These are phyloP conservation scores for Tuber umbilicatum DNA, from an alignment of 495 filamentous ascomycete genomes.

Conservation along the genomic window DNA sequence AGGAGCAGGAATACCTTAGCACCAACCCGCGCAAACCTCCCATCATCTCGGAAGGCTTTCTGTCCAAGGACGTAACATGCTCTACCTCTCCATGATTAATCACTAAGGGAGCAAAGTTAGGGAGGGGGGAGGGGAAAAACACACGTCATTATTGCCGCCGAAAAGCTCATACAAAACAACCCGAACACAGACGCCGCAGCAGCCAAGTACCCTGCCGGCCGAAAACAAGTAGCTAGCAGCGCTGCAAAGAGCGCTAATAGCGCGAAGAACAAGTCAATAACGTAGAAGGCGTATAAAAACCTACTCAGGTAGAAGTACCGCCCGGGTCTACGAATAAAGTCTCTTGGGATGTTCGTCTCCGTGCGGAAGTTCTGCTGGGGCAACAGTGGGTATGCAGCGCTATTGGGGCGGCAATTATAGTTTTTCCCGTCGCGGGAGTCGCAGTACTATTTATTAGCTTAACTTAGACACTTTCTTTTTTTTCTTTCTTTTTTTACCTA, in stretches of 20 bases:
- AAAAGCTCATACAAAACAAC: slow-evolving; percentile 57
- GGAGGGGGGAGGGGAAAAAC: slow-evolving; percentile 35
- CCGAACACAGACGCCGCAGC: slow-evolving; percentile 52
- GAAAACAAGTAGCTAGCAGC: slow-evolving; percentile 56
- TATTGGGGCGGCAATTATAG: slow-evolving; percentile 49
- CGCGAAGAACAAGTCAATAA: slow-evolving; percentile 63
- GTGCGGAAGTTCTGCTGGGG: slow-evolving; percentile 61
- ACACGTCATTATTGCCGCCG: slow-evolving; percentile 65
- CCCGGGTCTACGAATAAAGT: slow-evolving; percentile 45
- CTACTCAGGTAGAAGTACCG: slow-evolving; percentile 60
- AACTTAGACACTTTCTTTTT: not conserved
- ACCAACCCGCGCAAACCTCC: slow-evolving; percentile 39
- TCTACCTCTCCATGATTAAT: slow-evolving; percentile 34
- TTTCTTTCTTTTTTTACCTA: not conserved
- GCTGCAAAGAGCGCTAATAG: slow-evolving; percentile 56
- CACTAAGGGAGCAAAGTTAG: not conserved
- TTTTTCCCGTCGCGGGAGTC: slow-evolving; percentile 49
- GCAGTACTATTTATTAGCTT: slow-evolving; percentile 31
- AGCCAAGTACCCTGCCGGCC: slow-evolving; percentile 57
- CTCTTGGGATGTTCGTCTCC: slow-evolving; percentile 49
- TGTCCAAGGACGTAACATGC: slow-evolving; percentile 34
- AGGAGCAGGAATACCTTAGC: slow-evolving; percentile 30
- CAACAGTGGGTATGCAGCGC: slow-evolving; percentile 60
- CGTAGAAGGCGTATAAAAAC: slow-evolving; percentile 66
- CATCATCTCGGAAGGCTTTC: slow-evolving; percentile 29